Evolutionary conservation across 2,329 filamentous ascomycete species (phyloP).

Genomic region (Cercospora sp.): DNA sequence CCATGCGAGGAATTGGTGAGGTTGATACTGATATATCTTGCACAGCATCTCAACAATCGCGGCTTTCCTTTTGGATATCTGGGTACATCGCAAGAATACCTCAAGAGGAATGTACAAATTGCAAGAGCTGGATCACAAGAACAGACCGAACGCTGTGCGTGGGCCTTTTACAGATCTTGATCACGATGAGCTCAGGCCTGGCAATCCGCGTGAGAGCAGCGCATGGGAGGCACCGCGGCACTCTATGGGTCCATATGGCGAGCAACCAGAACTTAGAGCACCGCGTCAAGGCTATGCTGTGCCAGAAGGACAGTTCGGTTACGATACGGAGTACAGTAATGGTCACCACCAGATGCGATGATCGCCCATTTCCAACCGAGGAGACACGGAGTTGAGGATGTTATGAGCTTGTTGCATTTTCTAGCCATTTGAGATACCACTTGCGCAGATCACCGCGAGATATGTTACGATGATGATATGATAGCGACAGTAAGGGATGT

Average conservation of each 20-base stretch:
- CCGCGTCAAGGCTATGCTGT: conserved; percentile 44
- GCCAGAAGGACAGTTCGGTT: conserved; percentile 47
- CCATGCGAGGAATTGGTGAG: background rate
- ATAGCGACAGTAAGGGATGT: conserved; percentile 8
- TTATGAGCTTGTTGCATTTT: background rate
- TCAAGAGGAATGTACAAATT: conserved; percentile 54
- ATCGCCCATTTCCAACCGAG: background rate
- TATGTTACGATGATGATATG: conserved; percentile 5
- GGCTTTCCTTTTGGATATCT: conserved; percentile 53
- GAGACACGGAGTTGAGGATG: background rate
- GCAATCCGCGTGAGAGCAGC: conserved; percentile 31
- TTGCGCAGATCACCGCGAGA: conserved; percentile 6
- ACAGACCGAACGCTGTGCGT: conserved; percentile 28
- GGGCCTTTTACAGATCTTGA: conserved; percentile 34
- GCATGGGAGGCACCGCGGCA: conserved; percentile 38
- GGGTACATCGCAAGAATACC: conserved; percentile 49
- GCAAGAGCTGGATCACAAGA: conserved; percentile 42
- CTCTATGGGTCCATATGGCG: conserved; percentile 34
- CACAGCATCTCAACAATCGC: conserved; percentile 49
- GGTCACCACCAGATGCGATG: conserved; percentile 12
- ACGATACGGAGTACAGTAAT: conserved; percentile 46
- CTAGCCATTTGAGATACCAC: conserved; percentile 6
- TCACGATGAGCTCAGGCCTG: conserved; percentile 13
- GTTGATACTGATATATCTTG: conserved; percentile 5
- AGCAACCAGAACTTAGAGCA: conserved; percentile 23